Conservation (phyloP, 208 protist genomes). For the Wallacemonas collosoma region DNA sequence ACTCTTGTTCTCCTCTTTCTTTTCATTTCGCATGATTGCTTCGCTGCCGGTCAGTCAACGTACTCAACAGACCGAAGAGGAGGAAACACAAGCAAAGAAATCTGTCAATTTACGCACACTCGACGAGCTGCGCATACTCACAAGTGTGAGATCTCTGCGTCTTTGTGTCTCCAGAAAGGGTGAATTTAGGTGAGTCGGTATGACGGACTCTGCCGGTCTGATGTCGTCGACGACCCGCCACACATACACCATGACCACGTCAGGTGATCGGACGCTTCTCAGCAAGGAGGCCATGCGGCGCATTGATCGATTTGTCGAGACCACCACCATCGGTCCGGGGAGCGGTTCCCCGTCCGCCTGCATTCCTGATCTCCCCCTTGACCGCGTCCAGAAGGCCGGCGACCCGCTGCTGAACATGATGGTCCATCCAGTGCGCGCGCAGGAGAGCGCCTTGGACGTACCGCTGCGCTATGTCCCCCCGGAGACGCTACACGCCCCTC, state of each 20-base stretch:
- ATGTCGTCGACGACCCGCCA: conserved; percentile 49
- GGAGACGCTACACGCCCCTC: conserved; percentile 67
- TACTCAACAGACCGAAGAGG: too few species aligned
- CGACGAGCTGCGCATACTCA: too few species aligned
- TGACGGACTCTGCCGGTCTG: conserved; percentile 6
- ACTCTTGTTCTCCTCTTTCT: too few species aligned
- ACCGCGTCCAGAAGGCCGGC: conserved; percentile 35
- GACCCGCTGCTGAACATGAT: conserved; percentile 56
- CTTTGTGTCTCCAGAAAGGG: too few species aligned
- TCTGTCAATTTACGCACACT: too few species aligned
- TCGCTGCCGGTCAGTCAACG: too few species aligned
- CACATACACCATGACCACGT: conserved; percentile 60
- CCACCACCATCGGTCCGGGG: conserved; percentile 31
- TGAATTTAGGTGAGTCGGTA: not conserved
- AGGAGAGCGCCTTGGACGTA: conserved; percentile 74
- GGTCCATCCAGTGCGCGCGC: conserved; percentile 45
- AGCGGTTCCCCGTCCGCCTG: conserved; percentile 34
- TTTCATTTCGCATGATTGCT: too few species aligned
- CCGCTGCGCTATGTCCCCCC: conserved; percentile 79
- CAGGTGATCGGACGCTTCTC: conserved; percentile 50
- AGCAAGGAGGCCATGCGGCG: conserved; percentile 46
- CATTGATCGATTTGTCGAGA: conserved; percentile 59
- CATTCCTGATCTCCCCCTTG: conserved; percentile 74
- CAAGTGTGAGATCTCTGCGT: too few species aligned
- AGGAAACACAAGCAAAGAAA: too few species aligned